Base-by-base conservation (phyloP, 306 rosid species). In the Vigna unguiculata region DNA sequence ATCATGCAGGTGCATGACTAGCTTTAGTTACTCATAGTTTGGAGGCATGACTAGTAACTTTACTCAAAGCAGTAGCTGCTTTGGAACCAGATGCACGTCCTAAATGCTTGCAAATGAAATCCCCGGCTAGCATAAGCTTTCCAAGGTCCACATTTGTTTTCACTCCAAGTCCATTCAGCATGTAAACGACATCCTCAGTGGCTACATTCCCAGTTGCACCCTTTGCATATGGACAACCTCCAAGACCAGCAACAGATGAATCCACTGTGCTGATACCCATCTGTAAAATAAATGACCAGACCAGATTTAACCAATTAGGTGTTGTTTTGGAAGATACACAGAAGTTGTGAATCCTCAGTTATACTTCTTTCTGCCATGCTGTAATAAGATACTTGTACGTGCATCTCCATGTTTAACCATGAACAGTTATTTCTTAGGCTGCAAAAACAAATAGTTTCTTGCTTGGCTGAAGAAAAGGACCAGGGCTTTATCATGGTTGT, bases 151-250 rank as follows among this genome's bases (percentile, higher is more conserved):
- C 86, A 12, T 86, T 84, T 75, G 96, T 90, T 79, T 84, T 89
- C 81, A 84, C 95, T 54, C 93, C 96, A 28, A 94, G 71, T 64
- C 98, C 97, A 76, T 86, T 85, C 64, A 94, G 85, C 93, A 94
- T 86, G 88, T 91, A 94, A 19, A 94, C 93, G 13, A 94, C 96
- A 86, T 94, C 98, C 85, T 94, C 96, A 5, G 93, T 92, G 20
- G 98, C 96, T 47, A 94, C 96, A 77, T 94, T 92, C 41, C 98
- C 97, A 55, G 97, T 79, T 68, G 97, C 98, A 58, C 97, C 98
- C 82, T 89, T 90, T 2, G 97, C 97, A 84, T 92, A 92, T 32
- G 98, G 98, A 63, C 98, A 94, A 19, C 96, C 98, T 58, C 98
- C 97, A 45, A 94, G 92, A 62, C 98, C 96, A n/a, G 98, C 85